Conservation (phyloP, 345 rosid genomes). For the Kandelia obovata region DNA sequence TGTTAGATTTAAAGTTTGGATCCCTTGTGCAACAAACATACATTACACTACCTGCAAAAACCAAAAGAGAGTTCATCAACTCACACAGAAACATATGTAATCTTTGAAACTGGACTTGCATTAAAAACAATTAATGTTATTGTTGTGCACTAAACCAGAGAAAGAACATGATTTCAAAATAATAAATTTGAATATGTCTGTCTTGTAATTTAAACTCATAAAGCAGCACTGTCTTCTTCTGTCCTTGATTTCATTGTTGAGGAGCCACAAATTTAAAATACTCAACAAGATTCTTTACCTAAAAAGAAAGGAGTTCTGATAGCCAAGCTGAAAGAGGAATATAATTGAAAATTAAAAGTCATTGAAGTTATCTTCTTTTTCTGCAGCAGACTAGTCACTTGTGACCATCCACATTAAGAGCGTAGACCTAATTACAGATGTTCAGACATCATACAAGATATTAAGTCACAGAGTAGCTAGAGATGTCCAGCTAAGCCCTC, state of each 20-base stretch:
- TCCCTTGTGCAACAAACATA: slow-evolving; percentile 71
- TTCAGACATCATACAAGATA: background rate
- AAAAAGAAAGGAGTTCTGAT: background rate
- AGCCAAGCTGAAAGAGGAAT: background rate
- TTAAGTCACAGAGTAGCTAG: background rate
- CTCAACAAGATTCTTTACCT: too few species aligned
- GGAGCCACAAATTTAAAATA: too few species aligned
- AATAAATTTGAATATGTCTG: background rate
- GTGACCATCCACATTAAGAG: background rate
- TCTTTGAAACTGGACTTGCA: background rate
- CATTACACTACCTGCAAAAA: slow-evolving; percentile 55
- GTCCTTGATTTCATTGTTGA: background rate
- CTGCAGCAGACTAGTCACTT: background rate
- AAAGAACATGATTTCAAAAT: background rate
- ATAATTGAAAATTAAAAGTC: background rate
- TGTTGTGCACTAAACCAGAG: background rate
- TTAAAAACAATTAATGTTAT: background rate
- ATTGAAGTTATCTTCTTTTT: background rate
- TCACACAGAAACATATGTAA: slow-evolving; percentile 7
- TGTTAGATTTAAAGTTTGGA: slow-evolving; percentile 45
- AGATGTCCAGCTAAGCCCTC: background rate
- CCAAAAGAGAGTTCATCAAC: background rate
- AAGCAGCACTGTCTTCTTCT: background rate
- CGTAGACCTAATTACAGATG: background rate
- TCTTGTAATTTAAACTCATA: background rate